Conservation (phyloP, 495 filamentous ascomycete species). For the Penicillium fimorum region DNA sequence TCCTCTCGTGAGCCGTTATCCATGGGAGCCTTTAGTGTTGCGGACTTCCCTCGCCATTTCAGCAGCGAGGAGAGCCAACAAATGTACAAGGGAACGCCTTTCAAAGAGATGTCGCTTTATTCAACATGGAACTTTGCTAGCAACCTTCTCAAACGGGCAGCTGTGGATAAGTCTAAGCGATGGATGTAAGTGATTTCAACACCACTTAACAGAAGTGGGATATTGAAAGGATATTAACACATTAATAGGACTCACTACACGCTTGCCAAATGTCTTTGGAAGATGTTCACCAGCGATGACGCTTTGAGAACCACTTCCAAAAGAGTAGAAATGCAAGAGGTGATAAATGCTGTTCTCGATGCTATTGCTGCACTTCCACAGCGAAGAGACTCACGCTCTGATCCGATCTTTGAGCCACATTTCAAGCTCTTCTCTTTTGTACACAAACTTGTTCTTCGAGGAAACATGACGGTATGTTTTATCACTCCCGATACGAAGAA, state of each 20-base stretch:
- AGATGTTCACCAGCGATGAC: conserved; percentile 74
- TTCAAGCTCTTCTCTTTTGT: conserved; percentile 89
- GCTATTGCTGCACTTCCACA: conserved; percentile 80
- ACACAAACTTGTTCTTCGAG: conserved; percentile 69
- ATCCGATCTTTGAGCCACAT: conserved; percentile 91
- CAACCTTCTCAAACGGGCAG: conserved; percentile 72
- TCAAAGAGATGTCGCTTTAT: conserved; percentile 69
- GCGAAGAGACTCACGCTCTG: conserved; percentile 69
- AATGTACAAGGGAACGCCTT: conserved; percentile 73
- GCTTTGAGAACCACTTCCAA: conserved; percentile 44
- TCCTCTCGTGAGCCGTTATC: conserved; percentile 87
- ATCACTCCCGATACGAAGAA: conserved; percentile 1
- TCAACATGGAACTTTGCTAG: conserved; percentile 85
- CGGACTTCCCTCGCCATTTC: conserved; percentile 73
- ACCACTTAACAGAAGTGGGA: background rate
- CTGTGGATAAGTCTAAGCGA: conserved; percentile 68
- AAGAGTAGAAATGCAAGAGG: conserved; percentile 51
- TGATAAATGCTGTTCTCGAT: conserved; percentile 68
- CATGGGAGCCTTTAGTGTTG: conserved; percentile 78
- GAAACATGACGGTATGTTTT: conserved; percentile 32
- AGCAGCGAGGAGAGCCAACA: conserved; percentile 63
- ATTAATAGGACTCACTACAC: conserved; percentile 71
- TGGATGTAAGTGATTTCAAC: conserved; percentile 67
- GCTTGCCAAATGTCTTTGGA: conserved; percentile 93
- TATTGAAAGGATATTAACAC: conserved; percentile 10